Conservation (phyloP, 1,139 yeast species). For the Blastobotrys apis region DNA sequence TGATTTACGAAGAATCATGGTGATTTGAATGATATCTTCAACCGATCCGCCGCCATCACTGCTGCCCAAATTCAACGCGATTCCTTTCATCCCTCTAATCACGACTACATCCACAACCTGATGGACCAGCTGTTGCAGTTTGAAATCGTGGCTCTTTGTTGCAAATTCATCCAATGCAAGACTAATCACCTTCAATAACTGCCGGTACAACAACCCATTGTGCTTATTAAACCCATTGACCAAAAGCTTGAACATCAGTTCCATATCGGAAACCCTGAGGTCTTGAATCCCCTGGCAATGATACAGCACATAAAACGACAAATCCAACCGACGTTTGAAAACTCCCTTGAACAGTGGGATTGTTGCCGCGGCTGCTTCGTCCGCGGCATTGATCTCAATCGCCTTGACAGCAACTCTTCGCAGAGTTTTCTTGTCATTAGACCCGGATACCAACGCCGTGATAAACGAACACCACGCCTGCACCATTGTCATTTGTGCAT, state of each 20-base stretch:
- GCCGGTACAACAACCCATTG: conserved; percentile 22
- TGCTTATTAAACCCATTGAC: conserved; percentile 14
- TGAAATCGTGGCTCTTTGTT: conserved; percentile 15
- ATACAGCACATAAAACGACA: conserved; percentile 62
- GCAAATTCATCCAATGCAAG: conserved; percentile 27
- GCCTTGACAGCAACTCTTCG: conserved; percentile 44
- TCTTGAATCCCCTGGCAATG: conserved; percentile 30
- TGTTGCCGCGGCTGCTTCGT: conserved; percentile 43
- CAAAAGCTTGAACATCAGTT: conserved; percentile 24
- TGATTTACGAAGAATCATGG: conserved; percentile 59
- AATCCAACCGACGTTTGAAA: conserved; percentile 59
- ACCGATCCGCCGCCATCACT: conserved; percentile 38
- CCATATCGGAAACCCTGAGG: conserved; percentile 17
- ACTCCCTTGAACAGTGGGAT: conserved; percentile 48
- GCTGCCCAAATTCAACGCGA: conserved; percentile 24
- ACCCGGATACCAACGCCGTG: conserved; percentile 53
- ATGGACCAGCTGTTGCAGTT: conserved; percentile 24
- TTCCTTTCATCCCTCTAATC: conserved; percentile 30
- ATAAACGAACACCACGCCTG: conserved; percentile 75
- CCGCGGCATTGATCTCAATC: conserved; percentile 49
- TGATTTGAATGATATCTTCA: conserved; percentile 62
- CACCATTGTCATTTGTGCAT: conserved; percentile 64
- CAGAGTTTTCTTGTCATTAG: conserved; percentile 36
- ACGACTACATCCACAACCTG: conserved; percentile 31
- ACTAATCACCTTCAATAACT: conserved; percentile 26